Conservation (phyloP, 129 eudicot species). For the Silybum marianum region DNA sequence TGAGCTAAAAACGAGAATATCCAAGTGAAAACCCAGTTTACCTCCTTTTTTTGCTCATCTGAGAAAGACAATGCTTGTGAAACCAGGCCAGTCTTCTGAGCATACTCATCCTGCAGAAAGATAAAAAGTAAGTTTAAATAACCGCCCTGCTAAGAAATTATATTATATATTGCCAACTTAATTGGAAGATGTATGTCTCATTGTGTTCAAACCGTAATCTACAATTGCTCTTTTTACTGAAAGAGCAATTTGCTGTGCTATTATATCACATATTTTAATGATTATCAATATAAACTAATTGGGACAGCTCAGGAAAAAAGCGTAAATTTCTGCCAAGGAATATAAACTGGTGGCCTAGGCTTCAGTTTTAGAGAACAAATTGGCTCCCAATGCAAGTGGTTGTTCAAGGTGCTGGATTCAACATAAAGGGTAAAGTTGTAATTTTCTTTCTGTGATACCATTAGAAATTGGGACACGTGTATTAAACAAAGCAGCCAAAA, state of each 20-base stretch:
- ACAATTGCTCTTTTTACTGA: background rate
- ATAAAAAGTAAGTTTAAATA: background rate
- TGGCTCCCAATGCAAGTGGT: background rate
- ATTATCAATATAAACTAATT: background rate
- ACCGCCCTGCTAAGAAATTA: background rate
- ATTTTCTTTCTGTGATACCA: background rate
- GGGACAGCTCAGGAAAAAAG: background rate
- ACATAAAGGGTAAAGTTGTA: background rate
- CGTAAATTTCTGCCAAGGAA: background rate
- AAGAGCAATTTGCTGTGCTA: background rate
- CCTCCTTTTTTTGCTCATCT: slow-evolving; percentile 91
- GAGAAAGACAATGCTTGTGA: slow-evolving; percentile 71
- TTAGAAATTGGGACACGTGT: background rate
- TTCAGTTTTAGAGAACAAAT: background rate
- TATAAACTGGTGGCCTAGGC: background rate
- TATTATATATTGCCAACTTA: background rate
- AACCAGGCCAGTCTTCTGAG: slow-evolving; percentile 80
- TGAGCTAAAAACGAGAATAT: background rate
- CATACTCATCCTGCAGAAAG: slow-evolving; percentile 81
- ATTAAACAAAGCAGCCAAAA: background rate
- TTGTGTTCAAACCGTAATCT: background rate
- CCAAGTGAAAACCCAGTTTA: slow-evolving; percentile 8
- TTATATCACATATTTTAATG: background rate
- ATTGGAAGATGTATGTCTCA: background rate
- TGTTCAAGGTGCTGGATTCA: background rate